Evolutionary conservation across 805 yeast genomes (phyloP).

Genomic region (Candida ovalis): DNA sequence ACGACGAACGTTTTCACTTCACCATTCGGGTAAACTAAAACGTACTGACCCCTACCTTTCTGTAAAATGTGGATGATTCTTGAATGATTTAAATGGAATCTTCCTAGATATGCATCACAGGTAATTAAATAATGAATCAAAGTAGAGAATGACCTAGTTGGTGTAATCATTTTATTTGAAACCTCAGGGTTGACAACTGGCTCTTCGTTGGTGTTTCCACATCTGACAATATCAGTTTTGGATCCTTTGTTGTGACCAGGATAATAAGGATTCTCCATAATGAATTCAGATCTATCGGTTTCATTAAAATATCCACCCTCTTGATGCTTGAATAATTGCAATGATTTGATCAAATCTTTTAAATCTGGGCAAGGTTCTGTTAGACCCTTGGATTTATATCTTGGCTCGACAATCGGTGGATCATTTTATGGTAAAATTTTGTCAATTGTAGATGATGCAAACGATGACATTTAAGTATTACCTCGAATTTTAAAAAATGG

Average conservation of each 20-base stretch:
- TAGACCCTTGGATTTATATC: constrained; percentile 16
- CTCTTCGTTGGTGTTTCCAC: constrained; percentile 7
- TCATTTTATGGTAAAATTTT: constrained; percentile 10
- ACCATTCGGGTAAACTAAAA: constrained; percentile 50
- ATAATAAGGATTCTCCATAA: constrained; percentile 37
- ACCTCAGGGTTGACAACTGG: constrained; percentile 13
- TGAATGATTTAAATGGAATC: constrained; percentile 48
- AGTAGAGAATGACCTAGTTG: constrained; percentile 43
- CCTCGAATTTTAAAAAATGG: too few relatives aligned
- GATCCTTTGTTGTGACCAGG: constrained; percentile 27
- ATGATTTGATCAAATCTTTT: constrained; percentile 32
- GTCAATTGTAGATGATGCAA: constrained; percentile 24
- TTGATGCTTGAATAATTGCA: constrained; percentile 40
- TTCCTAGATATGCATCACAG: constrained; percentile 47
- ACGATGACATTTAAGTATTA: constrained; percentile 1
- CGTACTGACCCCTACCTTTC: constrained; percentile 53
- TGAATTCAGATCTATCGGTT: constrained; percentile 49
- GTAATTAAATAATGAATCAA: constrained; percentile 51
- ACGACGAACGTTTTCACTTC: constrained; percentile 45
- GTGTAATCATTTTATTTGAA: constrained; percentile 17
- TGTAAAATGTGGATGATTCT: constrained; percentile 54
- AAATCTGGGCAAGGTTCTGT: constrained; percentile 19
- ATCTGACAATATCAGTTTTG: constrained; percentile 8
- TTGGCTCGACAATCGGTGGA: constrained; percentile 21
- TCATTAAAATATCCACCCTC: constrained; percentile 59